These are phyloP conservation scores for Trichoderma koningiopsis DNA, from an alignment of 2,329 filamentous ascomycete species.

Conservation along the genomic window DNA sequence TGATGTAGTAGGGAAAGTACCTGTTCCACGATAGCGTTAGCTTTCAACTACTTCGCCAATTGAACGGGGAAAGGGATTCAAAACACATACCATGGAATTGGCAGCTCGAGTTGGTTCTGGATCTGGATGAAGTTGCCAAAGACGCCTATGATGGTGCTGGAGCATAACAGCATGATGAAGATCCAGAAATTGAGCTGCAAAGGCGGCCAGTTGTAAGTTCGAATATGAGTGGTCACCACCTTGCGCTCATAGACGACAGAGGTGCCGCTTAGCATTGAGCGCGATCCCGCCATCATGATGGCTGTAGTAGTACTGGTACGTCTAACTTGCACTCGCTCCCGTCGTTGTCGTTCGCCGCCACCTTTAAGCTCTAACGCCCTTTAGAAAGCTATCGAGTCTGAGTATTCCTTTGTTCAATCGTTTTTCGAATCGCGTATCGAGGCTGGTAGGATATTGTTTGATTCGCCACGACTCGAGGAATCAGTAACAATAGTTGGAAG, in stretches of 20 bases:
- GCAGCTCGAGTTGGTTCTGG: conserved; percentile 57
- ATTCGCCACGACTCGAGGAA: not conserved
- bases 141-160: conserved; percentile 61
- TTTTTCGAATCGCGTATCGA: not conserved
- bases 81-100: conserved; percentile 58
- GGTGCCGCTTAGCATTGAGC: conserved; percentile 36
- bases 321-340: not conserved
- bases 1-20: conserved; percentile 70
- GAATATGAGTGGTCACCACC: conserved; percentile 46
- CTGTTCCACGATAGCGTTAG: conserved; percentile 39
- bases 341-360: not conserved
- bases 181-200: conserved; percentile 69
- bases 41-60: not conserved
- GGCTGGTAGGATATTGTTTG: not conserved
- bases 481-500: not conserved
- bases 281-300: conserved; percentile 21
- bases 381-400: not conserved
- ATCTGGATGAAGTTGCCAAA: conserved; percentile 62
- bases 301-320: not conserved
- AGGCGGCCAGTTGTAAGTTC: conserved; percentile 70
- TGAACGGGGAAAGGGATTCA: not conserved
- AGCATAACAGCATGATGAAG: conserved; percentile 63
- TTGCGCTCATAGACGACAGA: conserved; percentile 50
- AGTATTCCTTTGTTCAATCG: not conserved
- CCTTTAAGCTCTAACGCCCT: not conserved